Percentiles rank a stretch among this genome's conserved stretches.
phyloP scores from a whole-genome alignment of 345 rosid species.

The Nephelium lappaceum region DNA sequence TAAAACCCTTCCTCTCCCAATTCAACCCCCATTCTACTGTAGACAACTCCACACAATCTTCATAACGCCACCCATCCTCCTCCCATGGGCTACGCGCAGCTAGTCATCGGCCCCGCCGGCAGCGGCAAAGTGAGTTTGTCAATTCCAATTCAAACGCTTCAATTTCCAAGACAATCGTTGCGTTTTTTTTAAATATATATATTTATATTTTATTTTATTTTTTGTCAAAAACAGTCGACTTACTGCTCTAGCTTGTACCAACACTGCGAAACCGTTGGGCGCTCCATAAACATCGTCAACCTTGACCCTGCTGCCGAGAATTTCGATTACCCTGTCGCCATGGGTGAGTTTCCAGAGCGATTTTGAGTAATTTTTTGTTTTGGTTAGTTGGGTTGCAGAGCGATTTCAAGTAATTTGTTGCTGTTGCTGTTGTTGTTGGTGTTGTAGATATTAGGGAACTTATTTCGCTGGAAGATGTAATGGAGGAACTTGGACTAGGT shows the following conservation, averaged over 20 bases:
- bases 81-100: conserved; percentile 46
- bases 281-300: conserved; percentile 73
- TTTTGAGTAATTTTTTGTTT: too few relatives aligned
- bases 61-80: too few relatives aligned
- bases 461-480: conserved; percentile 85
- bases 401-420: background rate
- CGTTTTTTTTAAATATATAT: background rate
- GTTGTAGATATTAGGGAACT: conserved; percentile 86
- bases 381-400: too few relatives aligned
- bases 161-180: background rate
- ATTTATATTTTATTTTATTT: too few relatives aligned
- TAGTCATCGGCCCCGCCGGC: conserved; percentile 52
- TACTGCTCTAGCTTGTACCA: conserved; percentile 78
- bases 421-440: background rate
- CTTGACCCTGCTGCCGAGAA: conserved; percentile 93
- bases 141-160: background rate
- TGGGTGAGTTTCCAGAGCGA: conserved; percentile 49
- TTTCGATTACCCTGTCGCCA: conserved; percentile 88
- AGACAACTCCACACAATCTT: too few relatives aligned
- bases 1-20: too few relatives aligned
- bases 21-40: too few relatives aligned
- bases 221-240: conserved; percentile 60
- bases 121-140: conserved; percentile 39
- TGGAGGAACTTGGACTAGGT: conserved; percentile 88
- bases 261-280: conserved; percentile 68